Base-by-base conservation (phyloP, 495 filamentous ascomycete species). In the Penicillium samsonianum region DNA sequence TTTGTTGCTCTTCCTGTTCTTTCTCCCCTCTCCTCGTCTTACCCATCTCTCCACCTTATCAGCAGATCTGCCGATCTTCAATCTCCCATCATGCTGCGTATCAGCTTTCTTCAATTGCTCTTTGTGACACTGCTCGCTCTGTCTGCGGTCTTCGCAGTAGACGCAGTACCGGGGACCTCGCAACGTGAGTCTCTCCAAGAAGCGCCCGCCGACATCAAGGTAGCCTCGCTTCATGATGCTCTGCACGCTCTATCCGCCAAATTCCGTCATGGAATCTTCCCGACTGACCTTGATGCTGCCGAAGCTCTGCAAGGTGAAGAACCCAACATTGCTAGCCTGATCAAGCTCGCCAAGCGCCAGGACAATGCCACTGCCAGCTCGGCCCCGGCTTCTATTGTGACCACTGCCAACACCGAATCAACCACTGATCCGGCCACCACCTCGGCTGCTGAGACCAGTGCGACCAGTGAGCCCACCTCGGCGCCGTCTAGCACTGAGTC, bases 241-340 rank as follows among this genome's bases (percentile, higher is more conserved):
- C 69, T 83, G 46, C 80, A 83, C 61, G 67, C 67, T 50, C 68
- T 78, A 48, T 73, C 77, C 53, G 68, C 67, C 40, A 79, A 76
- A 62, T 84, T 79, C 64, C 71, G 78, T 54, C 69, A 83, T 64
- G 81, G 80, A 60, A 73, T 82, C 63, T 82, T 76, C 59, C 66
- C 58, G 19, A 73, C 73, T 67, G 78, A 82, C 63, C 68, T 69
- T 40, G 66, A 64, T 25, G 79, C 78, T 48, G 70, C 77, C 30
- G 72, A 81, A 66, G 78, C 75, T 46, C 68, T 82, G 50, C 68
- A 79, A 64, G 65, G 65, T 26, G 79, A 81, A 58, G 69, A 81
- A 51, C 63, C 76, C 30, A 69, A 63, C 35, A 67, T 81, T 58
- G 80, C 77, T 17, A 72, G 58, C 43, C 67, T 73, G 57, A 58